Evolutionary conservation across 2,329 filamentous ascomycete genomes (phyloP), one percentile per base, ranked within the genome.

Genomic region (Lachnellula subtilissima): DNA sequence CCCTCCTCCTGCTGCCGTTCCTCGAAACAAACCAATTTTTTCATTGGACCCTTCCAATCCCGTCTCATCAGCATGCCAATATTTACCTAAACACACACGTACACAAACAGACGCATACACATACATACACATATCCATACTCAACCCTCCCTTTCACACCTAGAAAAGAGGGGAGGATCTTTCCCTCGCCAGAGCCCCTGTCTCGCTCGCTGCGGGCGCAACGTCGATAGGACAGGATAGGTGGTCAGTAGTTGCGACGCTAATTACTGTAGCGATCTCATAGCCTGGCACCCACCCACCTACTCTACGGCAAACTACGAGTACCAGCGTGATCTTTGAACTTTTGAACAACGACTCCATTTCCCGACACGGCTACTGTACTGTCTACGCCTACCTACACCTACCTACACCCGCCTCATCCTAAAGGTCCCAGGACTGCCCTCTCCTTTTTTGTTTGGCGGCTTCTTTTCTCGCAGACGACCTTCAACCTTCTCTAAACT

Each of bases 181-280:
- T 54, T 54, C 45, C 52, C 47, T 46, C 47, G 15, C 52, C 45
- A 40, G 47, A 43, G 36, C 42, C 50, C 55, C 53, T 54, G 53
- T 36, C 53, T 42, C 6, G 49, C 48, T 28, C 36, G 53, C 52
- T 56, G 54, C 54, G 57, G 57, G 42, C 42, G 42, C 42, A 62
- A 59, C 61, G 61, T 63, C 61, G 59, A 59, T 61, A 22, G 8
- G 28, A 32, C 8, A 32, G 28, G 28, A 32, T 32, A 32, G 28
- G 28, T 32, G 28, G 28, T 32, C 28, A 32, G 28, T 32, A 32
- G 28, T 32, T 40, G 48, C 57, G 48, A 48, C 55, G 50, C 61
- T 63, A 61, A 54, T 42, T 61, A 19, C 19, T 19, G 19, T 19
- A 61, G 56, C 61, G 61, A 61, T 19, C 49, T 45, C 42, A 35